phyloP scores from a whole-genome alignment of 139 green algal species.

The Auxenochlorella pyrenoidosa region DNA sequence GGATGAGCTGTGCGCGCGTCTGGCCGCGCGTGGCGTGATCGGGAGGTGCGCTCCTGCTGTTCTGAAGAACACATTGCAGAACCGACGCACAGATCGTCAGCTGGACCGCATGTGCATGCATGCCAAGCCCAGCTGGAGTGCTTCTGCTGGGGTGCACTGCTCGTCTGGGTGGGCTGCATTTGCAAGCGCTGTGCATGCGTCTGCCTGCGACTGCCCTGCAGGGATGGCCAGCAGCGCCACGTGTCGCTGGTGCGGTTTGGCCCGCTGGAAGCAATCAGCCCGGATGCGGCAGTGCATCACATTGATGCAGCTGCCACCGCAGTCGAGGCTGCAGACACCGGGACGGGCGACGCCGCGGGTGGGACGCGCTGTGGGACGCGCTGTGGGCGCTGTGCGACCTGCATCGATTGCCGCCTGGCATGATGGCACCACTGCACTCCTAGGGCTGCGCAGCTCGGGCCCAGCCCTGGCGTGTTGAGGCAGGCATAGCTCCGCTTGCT shows the following conservation, averaged over 20 bases:
- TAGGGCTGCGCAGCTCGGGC: no score
- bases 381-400: no score
- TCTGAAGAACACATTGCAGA: no score
- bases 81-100: no score
- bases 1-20: constrained; percentile 92
- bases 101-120: no score
- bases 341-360: background rate
- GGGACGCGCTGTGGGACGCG: background rate
- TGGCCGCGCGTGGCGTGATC: constrained; percentile 79
- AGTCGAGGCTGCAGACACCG: background rate
- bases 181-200: background rate
- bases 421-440: no score
- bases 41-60: background rate
- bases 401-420: no score
- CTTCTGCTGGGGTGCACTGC: no score
- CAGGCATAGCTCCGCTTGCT: no score
- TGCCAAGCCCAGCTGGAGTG: no score
- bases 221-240: constrained; percentile 10
- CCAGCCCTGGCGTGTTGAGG: no score
- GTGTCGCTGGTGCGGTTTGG: constrained; percentile 51
- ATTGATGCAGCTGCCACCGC: constrained; percentile 45
- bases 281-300: constrained; percentile 37
- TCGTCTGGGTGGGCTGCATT: no score
- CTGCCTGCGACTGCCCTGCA: background rate
- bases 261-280: constrained; percentile 50